A percentile compares a stretch with the other conserved stretches of the same genome.
Conservation (phyloP, 192 early-diverging fungal species). For the Coemansia sp. region DNA sequence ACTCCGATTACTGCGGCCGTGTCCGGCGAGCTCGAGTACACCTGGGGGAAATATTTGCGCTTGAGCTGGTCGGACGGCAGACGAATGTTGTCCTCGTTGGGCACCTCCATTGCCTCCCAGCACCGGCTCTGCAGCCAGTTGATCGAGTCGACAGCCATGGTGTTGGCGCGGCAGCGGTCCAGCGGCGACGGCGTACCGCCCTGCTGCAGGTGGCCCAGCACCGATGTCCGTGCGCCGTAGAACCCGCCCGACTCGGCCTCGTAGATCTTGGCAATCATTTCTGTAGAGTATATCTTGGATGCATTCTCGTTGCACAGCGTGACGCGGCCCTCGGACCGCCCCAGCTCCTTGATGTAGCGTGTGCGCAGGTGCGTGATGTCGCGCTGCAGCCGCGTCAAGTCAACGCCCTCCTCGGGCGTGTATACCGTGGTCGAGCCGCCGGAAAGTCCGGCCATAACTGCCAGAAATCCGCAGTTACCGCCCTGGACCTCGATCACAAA, state of each 20-base stretch:
- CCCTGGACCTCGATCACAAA: constrained; percentile 98
- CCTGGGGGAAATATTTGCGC: constrained; percentile 53
- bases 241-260: constrained; percentile 80
- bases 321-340: constrained; percentile 77
- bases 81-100: constrained; percentile 34
- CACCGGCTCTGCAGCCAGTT: constrained; percentile 77
- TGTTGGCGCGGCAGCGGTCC: constrained; percentile 91
- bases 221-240: constrained; percentile 86
- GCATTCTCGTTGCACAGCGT: constrained; percentile 77
- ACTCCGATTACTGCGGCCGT: constrained; percentile 81
- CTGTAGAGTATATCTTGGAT: constrained; percentile 82
- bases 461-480: constrained; percentile 90
- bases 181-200: constrained; percentile 90
- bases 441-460: constrained; percentile 76
- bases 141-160: constrained; percentile 74
- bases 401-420: constrained; percentile 90
- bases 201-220: constrained; percentile 94
- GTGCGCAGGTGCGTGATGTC: constrained; percentile 77
- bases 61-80: constrained; percentile 39
- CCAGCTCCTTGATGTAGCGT: constrained; percentile 76
- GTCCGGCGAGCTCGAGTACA: constrained; percentile 57
- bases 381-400: constrained; percentile 69
- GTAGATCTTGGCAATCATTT: constrained; percentile 80
- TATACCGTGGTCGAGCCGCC: constrained; percentile 88
- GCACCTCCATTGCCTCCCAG: constrained; percentile 44